Evolutionary conservation across 1,284 basidiomycete genomes (phyloP).

Genomic region (Pisolithus thermaeus): DNA sequence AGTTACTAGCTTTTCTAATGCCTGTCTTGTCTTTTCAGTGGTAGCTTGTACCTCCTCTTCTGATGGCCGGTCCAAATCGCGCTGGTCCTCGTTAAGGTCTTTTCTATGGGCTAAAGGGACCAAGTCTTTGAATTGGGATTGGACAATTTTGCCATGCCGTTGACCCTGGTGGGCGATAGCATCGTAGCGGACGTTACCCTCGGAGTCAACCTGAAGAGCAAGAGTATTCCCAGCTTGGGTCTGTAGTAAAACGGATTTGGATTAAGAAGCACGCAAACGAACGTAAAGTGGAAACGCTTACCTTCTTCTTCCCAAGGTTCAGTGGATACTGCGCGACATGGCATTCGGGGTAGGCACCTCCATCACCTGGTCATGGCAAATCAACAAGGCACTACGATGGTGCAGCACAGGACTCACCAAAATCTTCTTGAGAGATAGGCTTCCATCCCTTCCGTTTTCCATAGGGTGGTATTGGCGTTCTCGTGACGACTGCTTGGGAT

Average conservation of each 20-base stretch:
- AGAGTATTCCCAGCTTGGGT: slow-evolving; percentile 88
- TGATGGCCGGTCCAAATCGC: slow-evolving; percentile 84
- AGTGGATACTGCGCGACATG: slow-evolving; percentile 96
- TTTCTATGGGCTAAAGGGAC: slow-evolving; percentile 89
- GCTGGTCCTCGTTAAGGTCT: slow-evolving; percentile 74
- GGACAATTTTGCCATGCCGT: slow-evolving; percentile 77
- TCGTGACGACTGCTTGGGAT: slow-evolving; percentile 45
- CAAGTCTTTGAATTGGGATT: slow-evolving; percentile 96
- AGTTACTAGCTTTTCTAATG: slow-evolving; percentile 89
- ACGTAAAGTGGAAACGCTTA: slow-evolving; percentile 2
- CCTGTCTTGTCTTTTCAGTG: slow-evolving; percentile 84
- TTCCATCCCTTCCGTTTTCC: slow-evolving; percentile 86
- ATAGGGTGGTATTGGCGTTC: slow-evolving; percentile 68
- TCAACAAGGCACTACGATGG: not conserved
- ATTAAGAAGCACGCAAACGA: not conserved
- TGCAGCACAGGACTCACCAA: slow-evolving; percentile 46
- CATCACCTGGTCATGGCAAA: slow-evolving; percentile 54
- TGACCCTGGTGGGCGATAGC: slow-evolving; percentile 96
- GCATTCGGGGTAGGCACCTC: slow-evolving; percentile 96
- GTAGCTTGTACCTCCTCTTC: slow-evolving; percentile 87
- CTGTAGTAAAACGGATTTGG: slow-evolving; percentile 33
- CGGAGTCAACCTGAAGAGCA: slow-evolving; percentile 92
- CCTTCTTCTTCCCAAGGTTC: slow-evolving; percentile 94
- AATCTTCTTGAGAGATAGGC: slow-evolving; percentile 78
- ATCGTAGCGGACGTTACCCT: slow-evolving; percentile 96